phyloP scores from a whole-genome alignment of 129 eudicot species.

The Lactuca sativa region DNA sequence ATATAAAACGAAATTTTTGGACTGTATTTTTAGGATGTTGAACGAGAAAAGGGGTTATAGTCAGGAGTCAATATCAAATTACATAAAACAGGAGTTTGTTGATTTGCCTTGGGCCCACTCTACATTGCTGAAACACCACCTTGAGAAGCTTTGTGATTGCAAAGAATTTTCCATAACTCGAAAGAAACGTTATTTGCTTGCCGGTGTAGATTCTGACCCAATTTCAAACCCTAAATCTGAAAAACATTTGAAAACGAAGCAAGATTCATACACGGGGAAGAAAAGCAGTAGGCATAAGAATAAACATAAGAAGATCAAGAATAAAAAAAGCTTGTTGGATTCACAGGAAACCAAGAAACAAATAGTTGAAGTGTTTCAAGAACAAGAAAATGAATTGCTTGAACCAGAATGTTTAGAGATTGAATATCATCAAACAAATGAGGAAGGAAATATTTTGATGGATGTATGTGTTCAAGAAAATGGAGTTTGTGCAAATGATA shows the following conservation, averaged over 20 bases:
- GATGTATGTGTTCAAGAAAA: conserved; percentile 8
- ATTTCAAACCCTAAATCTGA: conserved; percentile 7
- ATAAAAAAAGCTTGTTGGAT: background rate
- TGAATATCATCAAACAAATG: conserved; percentile 8
- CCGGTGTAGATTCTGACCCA: conserved; percentile 28
- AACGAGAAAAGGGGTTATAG: conserved; percentile 68
- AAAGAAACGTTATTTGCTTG: conserved; percentile 40
- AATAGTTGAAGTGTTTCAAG: conserved; percentile 10
- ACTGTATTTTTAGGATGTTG: too few relatives aligned
- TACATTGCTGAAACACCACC: conserved; percentile 60
- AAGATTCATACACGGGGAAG: conserved; percentile 23
- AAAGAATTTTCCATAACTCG: conserved; percentile 42
- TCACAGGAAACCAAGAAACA: conserved; percentile 14
- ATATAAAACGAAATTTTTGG: too few relatives aligned
- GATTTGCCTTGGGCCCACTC: conserved; percentile 81
- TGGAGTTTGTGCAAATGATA: conserved; percentile 18
- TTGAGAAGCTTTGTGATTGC: conserved; percentile 52
- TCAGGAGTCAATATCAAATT: conserved; percentile 67
- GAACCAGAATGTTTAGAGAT: conserved; percentile 5
- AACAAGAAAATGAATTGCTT: conserved; percentile 13
- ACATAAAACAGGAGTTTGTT: conserved; percentile 42
- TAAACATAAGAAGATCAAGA: conserved; percentile 16
- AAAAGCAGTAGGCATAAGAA: background rate
- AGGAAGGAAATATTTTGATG: conserved; percentile 4
- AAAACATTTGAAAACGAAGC: conserved; percentile 20